phyloP scores from a whole-genome alignment of 2,329 filamentous ascomycete species.

The Trichoderma afroharzianum region DNA sequence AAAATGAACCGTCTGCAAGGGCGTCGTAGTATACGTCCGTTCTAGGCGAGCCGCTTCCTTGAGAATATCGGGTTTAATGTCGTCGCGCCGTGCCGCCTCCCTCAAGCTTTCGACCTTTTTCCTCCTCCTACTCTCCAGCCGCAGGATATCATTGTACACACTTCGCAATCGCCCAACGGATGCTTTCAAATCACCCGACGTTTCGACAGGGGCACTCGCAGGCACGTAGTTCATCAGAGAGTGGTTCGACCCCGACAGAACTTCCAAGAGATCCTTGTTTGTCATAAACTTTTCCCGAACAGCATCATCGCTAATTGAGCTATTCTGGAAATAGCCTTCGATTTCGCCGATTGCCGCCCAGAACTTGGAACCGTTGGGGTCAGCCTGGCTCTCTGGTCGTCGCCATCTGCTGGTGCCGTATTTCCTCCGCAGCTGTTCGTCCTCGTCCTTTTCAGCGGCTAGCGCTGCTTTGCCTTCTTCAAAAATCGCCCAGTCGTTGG shows the following conservation, averaged over 20 bases:
- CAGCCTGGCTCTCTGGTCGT: conserved; percentile 64
- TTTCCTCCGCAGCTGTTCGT: conserved; percentile 68
- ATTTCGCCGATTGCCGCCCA: conserved; percentile 76
- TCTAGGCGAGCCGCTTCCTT: conserved; percentile 81
- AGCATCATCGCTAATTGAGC: conserved; percentile 51
- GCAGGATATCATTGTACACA: conserved; percentile 77
- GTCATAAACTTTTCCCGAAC: conserved; percentile 76
- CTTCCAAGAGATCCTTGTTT: conserved; percentile 68
- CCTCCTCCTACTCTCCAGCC: conserved; percentile 75
- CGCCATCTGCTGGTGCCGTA: conserved; percentile 87
- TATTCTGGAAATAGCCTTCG: conserved; percentile 75
- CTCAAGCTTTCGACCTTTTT: conserved; percentile 76
- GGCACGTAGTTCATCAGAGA: conserved; percentile 86
- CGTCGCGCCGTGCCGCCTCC: conserved; percentile 78
- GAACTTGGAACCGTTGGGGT: conserved; percentile 63
- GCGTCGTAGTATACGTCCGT: conserved; percentile 77
- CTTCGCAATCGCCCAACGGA: conserved; percentile 74
- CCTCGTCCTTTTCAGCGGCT: conserved; percentile 76
- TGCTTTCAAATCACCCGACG: conserved; percentile 75
- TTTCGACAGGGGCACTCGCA: conserved; percentile 72
- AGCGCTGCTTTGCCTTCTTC: conserved; percentile 79
- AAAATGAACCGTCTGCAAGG: conserved; percentile 84
- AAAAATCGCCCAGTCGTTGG: conserved; percentile 72
- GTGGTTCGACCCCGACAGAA: conserved; percentile 76
- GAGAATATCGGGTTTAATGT: conserved; percentile 81